Percentiles rank a stretch among this genome's conserved stretches.
These are phyloP conservation scores for Scenedesmus sp. DNA, from an alignment of 163 green algal genomes.

Conservation along the genomic window DNA sequence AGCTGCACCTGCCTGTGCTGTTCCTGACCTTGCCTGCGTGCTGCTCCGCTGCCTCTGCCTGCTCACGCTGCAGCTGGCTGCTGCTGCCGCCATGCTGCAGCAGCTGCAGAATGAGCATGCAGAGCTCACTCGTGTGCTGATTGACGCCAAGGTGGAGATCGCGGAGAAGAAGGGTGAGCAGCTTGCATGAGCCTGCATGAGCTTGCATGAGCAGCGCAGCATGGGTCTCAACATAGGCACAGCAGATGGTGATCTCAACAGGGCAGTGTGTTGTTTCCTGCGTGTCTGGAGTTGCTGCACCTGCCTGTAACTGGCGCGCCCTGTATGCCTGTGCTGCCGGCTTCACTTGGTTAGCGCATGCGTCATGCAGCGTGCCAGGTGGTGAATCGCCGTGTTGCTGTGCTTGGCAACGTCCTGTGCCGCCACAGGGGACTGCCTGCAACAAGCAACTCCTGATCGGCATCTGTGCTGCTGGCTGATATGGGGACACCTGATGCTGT, in stretches of 20 bases:
- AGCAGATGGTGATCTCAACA: too few relatives aligned
- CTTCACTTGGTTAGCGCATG: too few relatives aligned
- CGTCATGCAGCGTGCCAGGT: background rate
- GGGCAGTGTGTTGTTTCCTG: too few relatives aligned
- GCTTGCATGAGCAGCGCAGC: background rate
- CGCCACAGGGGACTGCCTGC: background rate
- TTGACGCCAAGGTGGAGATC: constrained; percentile 51
- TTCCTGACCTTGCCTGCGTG: background rate
- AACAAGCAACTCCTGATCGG: background rate
- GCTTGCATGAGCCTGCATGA: background rate
- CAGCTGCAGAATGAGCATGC: constrained; percentile 44
- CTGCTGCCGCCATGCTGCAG: background rate
- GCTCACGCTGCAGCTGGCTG: constrained; percentile 1
- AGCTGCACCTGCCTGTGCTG: background rate
- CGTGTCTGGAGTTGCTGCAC: background rate
- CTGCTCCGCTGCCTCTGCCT: background rate
- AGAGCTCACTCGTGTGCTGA: constrained; percentile 41
- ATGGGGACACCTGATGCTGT: too few relatives aligned
- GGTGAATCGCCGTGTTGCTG: too few relatives aligned
- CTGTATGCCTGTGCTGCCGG: too few relatives aligned
- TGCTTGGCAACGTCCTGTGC: too few relatives aligned
- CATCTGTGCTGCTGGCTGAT: too few relatives aligned
- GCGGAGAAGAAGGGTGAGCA: constrained; percentile 40
- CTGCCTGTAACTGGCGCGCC: too few relatives aligned
- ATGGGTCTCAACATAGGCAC: background rate